Evolutionary conservation across 1,284 basidiomycete genomes (phyloP), one percentile per base, ranked within the genome.

Genomic region (Pseudozyma sp.): DNA sequence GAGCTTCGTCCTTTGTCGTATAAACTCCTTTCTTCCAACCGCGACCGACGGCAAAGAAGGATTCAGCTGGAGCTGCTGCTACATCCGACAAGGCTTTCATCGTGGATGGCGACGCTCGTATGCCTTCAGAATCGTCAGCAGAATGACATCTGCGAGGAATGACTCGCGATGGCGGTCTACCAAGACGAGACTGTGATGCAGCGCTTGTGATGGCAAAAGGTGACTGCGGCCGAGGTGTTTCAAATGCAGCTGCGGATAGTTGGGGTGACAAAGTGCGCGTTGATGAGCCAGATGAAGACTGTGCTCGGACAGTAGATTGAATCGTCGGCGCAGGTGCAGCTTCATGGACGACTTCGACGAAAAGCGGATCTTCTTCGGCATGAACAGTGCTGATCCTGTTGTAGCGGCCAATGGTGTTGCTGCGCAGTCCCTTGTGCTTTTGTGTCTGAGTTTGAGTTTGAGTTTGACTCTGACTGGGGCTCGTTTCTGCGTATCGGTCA

Each of bases 1-100:
- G 62, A 8, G 76, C 76, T 14, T 78, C 70, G 2, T 64, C 66
- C 40, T 59, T 66, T 14, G 40, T 59, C 0, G 66, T 61, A 40
- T 76, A 78, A 21, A 78, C 54, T 18, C 76, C 76, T 18, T 64
- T 78, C 58, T 68, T 72, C 76, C 76, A 78, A 8, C 76, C 76
- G 12, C 73, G 67, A 11, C 54, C 69, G n/a, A 78, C 70, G 7
- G 63, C 69, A 43, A 55, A 72, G 55, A 61, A 76, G 8, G 60
- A 58, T 8, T 65, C 50, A 12, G 39, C 43, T 3, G 61, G 53
- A 7, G 51, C 21, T 21, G 14, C 48, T 5, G 42, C 31, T n/a
- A 25, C 52, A 5, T 43, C 14, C 14, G 35, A 14, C 18, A 54
- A 39, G 1, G 25, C 42, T 13, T 21, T 42, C n/a, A 38, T 31